A percentile compares a stretch with the other conserved stretches of the same genome.
Conservation (phyloP, 1,284 basidiomycete genomes). For the Ustilago loliicola region DNA sequence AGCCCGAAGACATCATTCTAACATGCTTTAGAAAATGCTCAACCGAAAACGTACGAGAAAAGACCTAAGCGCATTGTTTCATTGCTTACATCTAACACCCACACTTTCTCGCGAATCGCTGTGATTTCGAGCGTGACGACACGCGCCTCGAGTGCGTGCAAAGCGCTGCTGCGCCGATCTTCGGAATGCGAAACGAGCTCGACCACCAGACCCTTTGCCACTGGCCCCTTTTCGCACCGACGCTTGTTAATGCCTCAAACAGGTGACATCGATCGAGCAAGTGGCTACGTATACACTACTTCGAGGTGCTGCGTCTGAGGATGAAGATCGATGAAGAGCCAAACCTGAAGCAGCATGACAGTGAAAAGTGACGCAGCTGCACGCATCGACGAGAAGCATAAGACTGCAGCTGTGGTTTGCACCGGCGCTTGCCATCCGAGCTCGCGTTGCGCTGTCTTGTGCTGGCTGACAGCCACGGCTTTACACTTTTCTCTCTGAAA, state of each 20-base stretch:
- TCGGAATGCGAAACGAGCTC: neutral
- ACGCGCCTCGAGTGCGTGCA: neutral
- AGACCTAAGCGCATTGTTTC: too few relatives aligned
- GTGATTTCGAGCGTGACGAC: neutral
- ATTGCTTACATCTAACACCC: neutral
- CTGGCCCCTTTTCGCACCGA: too few relatives aligned
- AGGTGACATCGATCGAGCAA: too few relatives aligned
- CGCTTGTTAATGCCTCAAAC: too few relatives aligned
- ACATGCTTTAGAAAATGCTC: neutral
- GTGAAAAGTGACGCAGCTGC: too few relatives aligned
- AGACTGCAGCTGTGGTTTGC: slow-evolving; percentile 18
- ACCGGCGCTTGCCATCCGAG: slow-evolving; percentile 20
- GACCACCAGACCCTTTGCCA: too few relatives aligned
- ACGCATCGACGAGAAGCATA: slow-evolving; percentile 42
- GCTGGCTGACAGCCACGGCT: slow-evolving; percentile 1
- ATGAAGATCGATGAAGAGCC: too few relatives aligned
- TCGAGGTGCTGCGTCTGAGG: too few relatives aligned
- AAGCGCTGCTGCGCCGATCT: neutral
- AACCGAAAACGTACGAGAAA: slow-evolving; percentile 19
- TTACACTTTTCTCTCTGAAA: neutral
- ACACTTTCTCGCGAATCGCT: neutral
- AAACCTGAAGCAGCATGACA: too few relatives aligned
- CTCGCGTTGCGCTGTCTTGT: too few relatives aligned
- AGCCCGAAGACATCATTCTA: slow-evolving; percentile 20
- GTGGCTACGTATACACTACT: too few relatives aligned